Evolutionary conservation across 2,329 filamentous ascomycete species (phyloP), one percentile per base, ranked within the genome.

Genomic region (Grosmannia serpens): DNA sequence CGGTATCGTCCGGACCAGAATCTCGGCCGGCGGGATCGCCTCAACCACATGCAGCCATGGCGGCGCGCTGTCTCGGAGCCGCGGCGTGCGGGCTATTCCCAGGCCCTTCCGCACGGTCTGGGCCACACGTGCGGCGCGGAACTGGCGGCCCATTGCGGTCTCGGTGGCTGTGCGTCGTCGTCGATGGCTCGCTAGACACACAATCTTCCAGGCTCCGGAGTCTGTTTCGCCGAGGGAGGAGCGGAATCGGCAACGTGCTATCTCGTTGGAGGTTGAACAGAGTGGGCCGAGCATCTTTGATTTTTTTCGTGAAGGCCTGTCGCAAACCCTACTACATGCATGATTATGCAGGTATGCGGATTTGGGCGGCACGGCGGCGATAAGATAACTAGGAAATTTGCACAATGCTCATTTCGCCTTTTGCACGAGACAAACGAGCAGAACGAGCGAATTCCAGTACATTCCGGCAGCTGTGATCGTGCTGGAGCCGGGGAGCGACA

Each of bases 11-110:
- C 84, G 77, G 29, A 78, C 78, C 60, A 83, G 69, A 47, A 78
- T 77, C 69, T 86, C 82, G 64, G 80, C 70, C 4, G 84, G 84
- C 41, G 83, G 82, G 44, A 82, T 77, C 15, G 71, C 68, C 64
- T 76, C 72, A 63, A 84, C 69, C 33, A 77, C 76, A 11, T 74
- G 68, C 60, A 77, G 77, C 81, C 81, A 84, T 57, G 76, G 59
- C 44, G 75, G 73, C 41, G 70, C 58, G 62, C 71, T 67, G 60
- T 66, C 68, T 64, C 60, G 64, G 60, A 68, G 22, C 9, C 55
- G 52, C 4, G 51, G 4, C 41, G 69, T 64, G 56, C 70, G 68
- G 55, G 68, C 67, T 61, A 71, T 70, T 55, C 72, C 57, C 31
- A 76, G 62, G 44, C 63, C 66, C 46, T 71, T 68, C 53, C 59